Percentiles rank a stretch among this genome's conserved stretches.
phyloP scores from a whole-genome alignment of 768 basidiomycete genomes.

The Sarcomyxa edulis region DNA sequence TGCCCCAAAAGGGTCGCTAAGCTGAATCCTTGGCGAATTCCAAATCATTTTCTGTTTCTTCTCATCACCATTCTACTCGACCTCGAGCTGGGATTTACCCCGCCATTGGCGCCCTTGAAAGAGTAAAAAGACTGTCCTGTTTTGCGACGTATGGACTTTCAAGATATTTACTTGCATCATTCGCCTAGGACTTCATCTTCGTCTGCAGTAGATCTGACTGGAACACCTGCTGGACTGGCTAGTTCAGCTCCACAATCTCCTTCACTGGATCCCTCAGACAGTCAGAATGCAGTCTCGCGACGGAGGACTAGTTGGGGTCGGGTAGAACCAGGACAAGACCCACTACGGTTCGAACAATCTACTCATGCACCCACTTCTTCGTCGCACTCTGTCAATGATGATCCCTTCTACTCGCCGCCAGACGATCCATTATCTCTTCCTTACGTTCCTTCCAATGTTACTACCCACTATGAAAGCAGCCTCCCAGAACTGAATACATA shows the following conservation, averaged over 20 bases:
- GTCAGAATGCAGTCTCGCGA: slow-evolving; percentile 35
- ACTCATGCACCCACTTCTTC: slow-evolving; percentile 16
- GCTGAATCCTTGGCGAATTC: no score
- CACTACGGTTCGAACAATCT: slow-evolving; percentile 32
- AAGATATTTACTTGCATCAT: slow-evolving; percentile 19
- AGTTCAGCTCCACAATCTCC: slow-evolving; percentile 47
- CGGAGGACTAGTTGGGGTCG: slow-evolving; percentile 57
- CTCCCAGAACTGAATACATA: slow-evolving; percentile 29
- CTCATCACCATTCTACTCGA: no score
- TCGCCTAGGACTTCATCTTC: slow-evolving; percentile 40
- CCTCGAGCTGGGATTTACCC: no score
- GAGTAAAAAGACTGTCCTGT: no score
- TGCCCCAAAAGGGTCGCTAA: no score
- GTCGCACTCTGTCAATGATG: slow-evolving; percentile 23
- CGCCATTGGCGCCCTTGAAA: no score
- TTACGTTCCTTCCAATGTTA: slow-evolving; percentile 25
- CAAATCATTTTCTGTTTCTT: no score
- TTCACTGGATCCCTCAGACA: slow-evolving; percentile 48
- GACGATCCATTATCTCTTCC: slow-evolving; percentile 23
- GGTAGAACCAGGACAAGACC: slow-evolving; percentile 40
- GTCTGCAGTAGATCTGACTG: slow-evolving; percentile 51
- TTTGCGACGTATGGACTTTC: no score
- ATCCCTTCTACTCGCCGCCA: slow-evolving; percentile 44
- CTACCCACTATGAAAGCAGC: slow-evolving; percentile 24
- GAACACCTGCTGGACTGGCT: slow-evolving; percentile 38